Base-by-base conservation (phyloP, 2,329 filamentous ascomycete species). In the Dothistroma pini region DNA sequence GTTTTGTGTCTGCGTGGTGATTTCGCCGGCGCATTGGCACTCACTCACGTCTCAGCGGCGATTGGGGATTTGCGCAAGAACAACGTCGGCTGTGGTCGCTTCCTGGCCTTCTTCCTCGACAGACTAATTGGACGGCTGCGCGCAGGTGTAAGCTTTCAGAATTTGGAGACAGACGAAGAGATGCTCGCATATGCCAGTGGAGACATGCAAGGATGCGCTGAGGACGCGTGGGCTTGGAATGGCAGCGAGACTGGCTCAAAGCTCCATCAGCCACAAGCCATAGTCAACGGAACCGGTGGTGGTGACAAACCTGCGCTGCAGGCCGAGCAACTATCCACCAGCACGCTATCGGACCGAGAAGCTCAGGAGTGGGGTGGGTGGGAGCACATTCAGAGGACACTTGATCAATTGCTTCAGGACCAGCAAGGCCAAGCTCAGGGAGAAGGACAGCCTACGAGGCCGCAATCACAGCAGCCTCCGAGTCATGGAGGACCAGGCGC, bases 101-200 rank as follows among this genome's bases (percentile, higher is more conserved):
- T 93, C 70, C 77, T 96, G 2, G 81, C 85, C 0, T 96, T 96
- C 74, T 97, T 97, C 73, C 76, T 93, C 6, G 85, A 86, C 4
- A 80, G 81, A 6, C 75, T 97, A 2, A 77, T 86, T 1, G 83
- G 85, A 35, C 83, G 83, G 41, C 68, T 82, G 19, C 80, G 80
- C 11, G 78, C 74, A 25, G 76, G 77, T 16, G 66, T 73, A 0
- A 70, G 69, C 2, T 74, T 74, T 32, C 71, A 75, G 35, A 72
- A 75, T 50, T 71, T 84, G 1, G 83, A 86, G 51, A 80, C 81
- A 2, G 93, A 99, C 70, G 93, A 97, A 72, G 93, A 97, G 73
- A 83, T 97, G 68, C 78, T 97, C 31, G 90, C 88, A 0, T 96
- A 96, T 69, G 86, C 90, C 0, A 93, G 90, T 32, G 90, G 88